A percentile compares a stretch with the other conserved stretches of the same genome.
These are phyloP conservation scores for Voacanga thouarsii DNA, from an alignment of 257 asterid species.

Conservation along the genomic window DNA sequence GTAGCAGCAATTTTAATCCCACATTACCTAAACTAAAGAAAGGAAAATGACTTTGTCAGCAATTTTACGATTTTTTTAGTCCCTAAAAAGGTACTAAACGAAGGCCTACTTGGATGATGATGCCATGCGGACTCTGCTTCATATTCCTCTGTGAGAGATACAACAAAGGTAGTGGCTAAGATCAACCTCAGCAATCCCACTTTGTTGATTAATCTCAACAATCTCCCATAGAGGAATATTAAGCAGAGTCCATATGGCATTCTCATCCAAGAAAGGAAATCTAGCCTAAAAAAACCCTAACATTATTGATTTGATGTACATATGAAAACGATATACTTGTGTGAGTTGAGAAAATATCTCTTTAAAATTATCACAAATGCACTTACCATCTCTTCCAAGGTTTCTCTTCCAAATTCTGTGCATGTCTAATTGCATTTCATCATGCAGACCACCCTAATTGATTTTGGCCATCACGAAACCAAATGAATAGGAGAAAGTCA, in stretches of 20 bases:
- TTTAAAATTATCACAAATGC: constrained; percentile 85
- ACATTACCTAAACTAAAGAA: background rate
- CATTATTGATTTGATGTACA: constrained; percentile 8
- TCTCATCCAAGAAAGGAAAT: constrained; percentile 91
- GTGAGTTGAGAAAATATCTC: constrained; percentile 49
- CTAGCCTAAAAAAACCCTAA: constrained; percentile 54
- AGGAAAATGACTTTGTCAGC: too few relatives aligned
- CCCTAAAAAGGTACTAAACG: too few relatives aligned
- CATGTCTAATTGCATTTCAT: constrained; percentile 94
- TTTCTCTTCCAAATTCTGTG: constrained; percentile 98
- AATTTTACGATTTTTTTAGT: too few relatives aligned
- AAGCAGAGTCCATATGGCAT: constrained; percentile 73
- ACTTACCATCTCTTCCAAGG: constrained; percentile 94
- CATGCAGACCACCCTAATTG: constrained; percentile 84
- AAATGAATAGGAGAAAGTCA: constrained; percentile 3
- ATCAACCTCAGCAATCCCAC: constrained; percentile 61
- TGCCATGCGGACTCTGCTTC: too few relatives aligned
- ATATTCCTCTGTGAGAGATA: too few relatives aligned
- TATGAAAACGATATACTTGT: constrained; percentile 4
- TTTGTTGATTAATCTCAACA: constrained; percentile 80
- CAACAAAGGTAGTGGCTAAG: too few relatives aligned
- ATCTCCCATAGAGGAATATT: constrained; percentile 92
- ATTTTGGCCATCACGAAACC: constrained; percentile 8
- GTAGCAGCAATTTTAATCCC: constrained; percentile 4
- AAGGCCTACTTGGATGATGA: too few relatives aligned